Percentiles rank a stretch among this genome's conserved stretches.
Evolutionary conservation across 768 basidiomycete genomes (phyloP).

Genomic region (Leccinum pellstonianum): DNA sequence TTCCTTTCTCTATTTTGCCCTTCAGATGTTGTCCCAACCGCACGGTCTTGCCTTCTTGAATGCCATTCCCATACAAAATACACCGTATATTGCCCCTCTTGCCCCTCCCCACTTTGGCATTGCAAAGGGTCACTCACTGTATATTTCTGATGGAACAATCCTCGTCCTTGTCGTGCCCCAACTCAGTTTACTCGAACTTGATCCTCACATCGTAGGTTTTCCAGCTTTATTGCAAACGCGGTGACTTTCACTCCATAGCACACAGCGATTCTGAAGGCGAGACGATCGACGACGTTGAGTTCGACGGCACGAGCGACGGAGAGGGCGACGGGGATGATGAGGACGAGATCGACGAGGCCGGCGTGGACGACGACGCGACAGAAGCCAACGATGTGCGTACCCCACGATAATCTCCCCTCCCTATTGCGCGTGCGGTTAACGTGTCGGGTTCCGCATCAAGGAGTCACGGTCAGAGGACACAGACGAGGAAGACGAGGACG

Average conservation of each 20-base stretch:
- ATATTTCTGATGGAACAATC: no score
- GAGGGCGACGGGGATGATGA: constrained; percentile 43
- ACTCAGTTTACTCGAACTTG: no score
- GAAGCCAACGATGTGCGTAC: constrained; percentile 69
- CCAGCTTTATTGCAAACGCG: neutral
- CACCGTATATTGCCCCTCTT: no score
- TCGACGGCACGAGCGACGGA: constrained; percentile 44
- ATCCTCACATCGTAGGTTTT: no score
- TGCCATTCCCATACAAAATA: no score
- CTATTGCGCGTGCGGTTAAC: constrained; percentile 3
- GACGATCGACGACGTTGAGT: constrained; percentile 57
- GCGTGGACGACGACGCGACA: constrained; percentile 55
- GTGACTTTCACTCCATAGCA: constrained; percentile 36
- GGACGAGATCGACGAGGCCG: constrained; percentile 56
- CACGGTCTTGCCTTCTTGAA: no score
- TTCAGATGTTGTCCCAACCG: no score
- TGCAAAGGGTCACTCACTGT: no score
- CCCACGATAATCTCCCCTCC: neutral
- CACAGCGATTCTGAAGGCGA: constrained; percentile 66
- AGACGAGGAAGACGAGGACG: constrained; percentile 55
- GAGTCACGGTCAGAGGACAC: constrained; percentile 60
- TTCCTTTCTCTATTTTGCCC: no score
- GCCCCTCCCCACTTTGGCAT: no score
- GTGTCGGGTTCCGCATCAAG: constrained; percentile 28
- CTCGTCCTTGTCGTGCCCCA: no score